These are phyloP conservation scores for Blumeria hordei DNA, from an alignment of 2,329 filamentous ascomycete species.

Conservation along the genomic window DNA sequence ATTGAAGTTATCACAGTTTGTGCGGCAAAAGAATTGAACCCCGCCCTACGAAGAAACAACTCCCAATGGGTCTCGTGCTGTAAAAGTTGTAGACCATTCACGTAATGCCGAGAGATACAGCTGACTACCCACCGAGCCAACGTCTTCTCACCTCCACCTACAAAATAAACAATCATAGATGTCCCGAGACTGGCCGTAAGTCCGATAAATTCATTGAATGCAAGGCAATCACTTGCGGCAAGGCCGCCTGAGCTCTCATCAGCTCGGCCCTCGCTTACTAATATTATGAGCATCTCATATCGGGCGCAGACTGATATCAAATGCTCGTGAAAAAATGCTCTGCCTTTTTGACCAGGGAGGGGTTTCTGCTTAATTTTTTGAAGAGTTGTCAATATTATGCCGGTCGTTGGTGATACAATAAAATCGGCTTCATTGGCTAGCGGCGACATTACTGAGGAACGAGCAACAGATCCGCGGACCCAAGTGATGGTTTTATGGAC, in stretches of 20 bases:
- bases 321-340: conserved; percentile 27
- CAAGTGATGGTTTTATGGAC: conserved; percentile 16
- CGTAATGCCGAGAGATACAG: conserved; percentile 20
- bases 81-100: conserved; percentile 15
- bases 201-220: conserved; percentile 13
- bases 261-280: conserved; percentile 33
- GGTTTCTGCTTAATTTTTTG: conserved; percentile 49
- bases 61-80: conserved; percentile 44
- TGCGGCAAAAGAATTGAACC: conserved; percentile 49
- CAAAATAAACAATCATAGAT: conserved; percentile 20
- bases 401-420: conserved; percentile 41
- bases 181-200: conserved; percentile 16
- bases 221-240: conserved; percentile 8
- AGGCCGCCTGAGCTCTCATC: conserved; percentile 18
- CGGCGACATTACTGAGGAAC: conserved; percentile 17
- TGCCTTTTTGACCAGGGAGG: conserved; percentile 32
- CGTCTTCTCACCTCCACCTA: conserved; percentile 25
- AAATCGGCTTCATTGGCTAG: conserved; percentile 43
- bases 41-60: conserved; percentile 35
- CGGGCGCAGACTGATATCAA: conserved; percentile 27
- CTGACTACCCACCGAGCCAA: conserved; percentile 30
- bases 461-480: conserved; percentile 14
- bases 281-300: conserved; percentile 43
- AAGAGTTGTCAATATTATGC: conserved; percentile 45
- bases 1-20: conserved; percentile 33